Evolutionary conservation across 1,139 yeast species (phyloP).

Genomic region (Protomyces gravidus): DNA sequence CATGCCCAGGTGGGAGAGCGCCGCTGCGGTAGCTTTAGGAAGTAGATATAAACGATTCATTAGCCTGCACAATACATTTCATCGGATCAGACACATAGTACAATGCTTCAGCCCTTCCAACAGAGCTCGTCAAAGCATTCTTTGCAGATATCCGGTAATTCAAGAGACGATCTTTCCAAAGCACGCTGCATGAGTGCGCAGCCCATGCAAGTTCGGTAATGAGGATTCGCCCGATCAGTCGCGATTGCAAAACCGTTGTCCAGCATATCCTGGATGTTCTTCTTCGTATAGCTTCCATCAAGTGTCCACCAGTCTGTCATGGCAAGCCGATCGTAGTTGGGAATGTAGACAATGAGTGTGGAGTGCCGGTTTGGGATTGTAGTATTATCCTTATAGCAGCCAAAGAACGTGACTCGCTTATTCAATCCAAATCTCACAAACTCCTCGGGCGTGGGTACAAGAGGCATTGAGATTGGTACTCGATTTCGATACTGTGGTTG

Average conservation of each 20-base stretch:
- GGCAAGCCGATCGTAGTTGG: slow-evolving; percentile 67
- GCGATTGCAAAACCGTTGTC: slow-evolving; percentile 76
- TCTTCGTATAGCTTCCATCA: slow-evolving; percentile 51
- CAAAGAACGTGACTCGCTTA: slow-evolving; percentile 55
- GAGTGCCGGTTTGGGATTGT: slow-evolving; percentile 44
- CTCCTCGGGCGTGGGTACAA: slow-evolving; percentile 62
- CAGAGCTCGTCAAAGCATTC: slow-evolving; percentile 72
- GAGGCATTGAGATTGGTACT: slow-evolving; percentile 63
- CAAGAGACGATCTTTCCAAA: slow-evolving; percentile 59
- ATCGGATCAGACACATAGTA: too few species aligned
- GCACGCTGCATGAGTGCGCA: slow-evolving; percentile 85
- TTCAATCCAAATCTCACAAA: slow-evolving; percentile 55
- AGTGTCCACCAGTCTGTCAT: slow-evolving; percentile 72
- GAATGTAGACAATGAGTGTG: slow-evolving; percentile 74
- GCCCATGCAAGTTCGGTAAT: slow-evolving; percentile 77
- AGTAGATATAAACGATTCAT: too few species aligned
- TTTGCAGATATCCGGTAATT: slow-evolving; percentile 70
- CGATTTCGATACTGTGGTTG: slow-evolving; percentile 51
- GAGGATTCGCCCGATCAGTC: slow-evolving; percentile 62
- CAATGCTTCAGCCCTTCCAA: too few species aligned
- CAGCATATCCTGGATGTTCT: slow-evolving; percentile 61
- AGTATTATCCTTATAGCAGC: slow-evolving; percentile 61
- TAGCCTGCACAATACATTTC: too few species aligned
- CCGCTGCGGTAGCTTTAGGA: too few species aligned
- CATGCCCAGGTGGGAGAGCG: too few species aligned